Evolutionary conservation across 495 filamentous ascomycete genomes (phyloP), one percentile per base, ranked within the genome.

Genomic region (Penicillium antarcticum): DNA sequence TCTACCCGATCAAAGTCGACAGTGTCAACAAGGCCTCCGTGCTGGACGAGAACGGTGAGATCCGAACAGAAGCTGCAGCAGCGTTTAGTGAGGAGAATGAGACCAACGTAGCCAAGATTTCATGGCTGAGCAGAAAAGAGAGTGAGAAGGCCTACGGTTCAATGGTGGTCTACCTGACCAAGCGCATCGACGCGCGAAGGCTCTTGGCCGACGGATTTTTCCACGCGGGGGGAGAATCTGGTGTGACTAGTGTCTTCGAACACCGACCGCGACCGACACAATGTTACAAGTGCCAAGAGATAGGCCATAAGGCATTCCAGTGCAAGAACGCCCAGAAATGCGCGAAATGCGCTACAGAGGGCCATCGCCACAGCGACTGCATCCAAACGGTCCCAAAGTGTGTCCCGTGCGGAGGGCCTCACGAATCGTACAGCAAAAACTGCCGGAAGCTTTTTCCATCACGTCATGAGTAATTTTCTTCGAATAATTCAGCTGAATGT

Each of bases 141-240:
- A 37, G 1, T 6, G 51, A 39, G 3, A 71, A 69, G 37, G 42
- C 65, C 1, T 66, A 69, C 57, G 53, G 65, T 19, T 70, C 59
- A 10, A 68, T 68, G 56, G 65, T 67, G 13, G 55, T 68, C 0
- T 70, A 70, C 42, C 48, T 68, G 0, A 70, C 65, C 9, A 70
- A 60, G 55, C 48, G 49, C 0, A 53, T 16, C 46, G 53, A 68
- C n/a, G 63, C 57, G 17, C 55, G 39, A 48, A 60, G 59, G 42
- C 58, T 67, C 9, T 35, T 67, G 17, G 52, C 53, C 26, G 58
- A 66, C n/a, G 45, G 61, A 21, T 62, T 44, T 56, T 69, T 67
- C 37, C 51, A 69, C 34, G 48, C 45, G 38, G 45, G 51, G 5
- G 58, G 58, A 41, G 65, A 68, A 50, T 68, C 63, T 5, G 62